Evolutionary conservation across 306 rosid species (phyloP).

Genomic region (Mucuna pruriens): DNA sequence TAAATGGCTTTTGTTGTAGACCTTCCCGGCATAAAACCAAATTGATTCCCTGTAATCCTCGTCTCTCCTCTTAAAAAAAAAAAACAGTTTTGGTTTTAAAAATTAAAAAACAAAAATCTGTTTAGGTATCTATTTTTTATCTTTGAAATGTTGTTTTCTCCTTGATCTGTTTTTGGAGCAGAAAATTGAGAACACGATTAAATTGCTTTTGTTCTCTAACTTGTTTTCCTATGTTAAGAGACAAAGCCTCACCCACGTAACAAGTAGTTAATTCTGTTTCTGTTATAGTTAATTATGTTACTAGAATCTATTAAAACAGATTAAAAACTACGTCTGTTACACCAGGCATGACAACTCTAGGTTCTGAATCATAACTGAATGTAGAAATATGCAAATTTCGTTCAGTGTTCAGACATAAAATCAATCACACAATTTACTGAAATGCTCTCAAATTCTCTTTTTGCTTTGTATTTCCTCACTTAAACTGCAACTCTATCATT

Average conservation of each 20-base stretch:
- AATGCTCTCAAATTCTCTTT: not conserved
- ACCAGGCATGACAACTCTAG: too few species aligned
- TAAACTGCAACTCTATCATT: not conserved
- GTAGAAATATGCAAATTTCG: not conserved
- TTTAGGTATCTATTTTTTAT: not conserved
- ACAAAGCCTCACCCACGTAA: not conserved
- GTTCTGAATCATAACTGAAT: too few species aligned
- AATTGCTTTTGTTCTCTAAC: not conserved
- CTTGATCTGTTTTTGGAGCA: too few species aligned
- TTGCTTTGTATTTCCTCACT: not conserved
- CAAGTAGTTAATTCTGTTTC: not conserved
- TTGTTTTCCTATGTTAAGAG: not conserved
- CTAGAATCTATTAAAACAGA: too few species aligned
- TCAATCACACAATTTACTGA: not conserved
- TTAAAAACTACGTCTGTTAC: too few species aligned
- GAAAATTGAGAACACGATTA: too few species aligned
- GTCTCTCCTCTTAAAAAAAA: too few species aligned
- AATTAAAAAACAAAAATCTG: not conserved
- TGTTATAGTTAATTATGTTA: too few species aligned
- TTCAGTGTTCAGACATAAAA: not conserved
- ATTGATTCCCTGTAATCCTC: too few species aligned
- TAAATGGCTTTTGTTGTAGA: too few species aligned
- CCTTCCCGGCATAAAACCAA: too few species aligned
- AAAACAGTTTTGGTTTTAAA: too few species aligned
- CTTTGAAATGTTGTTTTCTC: not conserved